Conservation (phyloP, 495 filamentous ascomycete species). For the Penicillium parvum region DNA sequence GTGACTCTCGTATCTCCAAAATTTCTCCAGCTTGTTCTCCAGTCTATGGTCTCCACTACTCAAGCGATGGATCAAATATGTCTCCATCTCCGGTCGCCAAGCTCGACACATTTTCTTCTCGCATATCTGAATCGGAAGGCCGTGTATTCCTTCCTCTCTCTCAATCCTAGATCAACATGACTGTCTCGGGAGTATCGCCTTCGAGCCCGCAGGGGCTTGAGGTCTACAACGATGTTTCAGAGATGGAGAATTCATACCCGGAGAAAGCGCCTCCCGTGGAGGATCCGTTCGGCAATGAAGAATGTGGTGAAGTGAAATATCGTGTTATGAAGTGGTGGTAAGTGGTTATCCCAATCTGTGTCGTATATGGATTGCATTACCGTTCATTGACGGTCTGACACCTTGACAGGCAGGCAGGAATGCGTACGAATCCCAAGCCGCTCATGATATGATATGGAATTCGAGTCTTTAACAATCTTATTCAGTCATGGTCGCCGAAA, state of each 20-base stretch:
- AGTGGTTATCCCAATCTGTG: constrained; percentile 3
- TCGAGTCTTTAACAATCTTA: neutral
- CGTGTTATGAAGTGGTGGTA: constrained; percentile 39
- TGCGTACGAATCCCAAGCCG: constrained; percentile 12
- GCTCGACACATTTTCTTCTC: constrained; percentile 8
- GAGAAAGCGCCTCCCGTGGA: constrained; percentile 11
- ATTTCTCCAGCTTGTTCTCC: too few species aligned
- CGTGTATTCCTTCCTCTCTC: neutral
- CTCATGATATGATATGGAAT: neutral
- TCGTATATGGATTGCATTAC: neutral
- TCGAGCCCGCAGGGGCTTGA: constrained; percentile 11
- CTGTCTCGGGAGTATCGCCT: constrained; percentile 6
- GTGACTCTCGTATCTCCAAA: too few species aligned
- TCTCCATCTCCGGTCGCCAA: constrained; percentile 12
- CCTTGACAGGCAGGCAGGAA: constrained; percentile 22
- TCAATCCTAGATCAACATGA: constrained; percentile 10
- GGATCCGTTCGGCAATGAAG: constrained; percentile 37
- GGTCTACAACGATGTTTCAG: constrained; percentile 11
- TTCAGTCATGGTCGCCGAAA: constrained; percentile 57
- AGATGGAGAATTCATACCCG: constrained; percentile 14
- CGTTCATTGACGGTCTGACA: constrained; percentile 1
- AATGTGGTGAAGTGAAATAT: constrained; percentile 32
- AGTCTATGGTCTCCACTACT: too few species aligned
- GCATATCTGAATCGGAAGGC: constrained; percentile 2
- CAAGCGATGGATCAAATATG: constrained; percentile 19